These are phyloP conservation scores for Nosema muscidifuracis DNA, from an alignment of 371 early-diverging fungal genomes.

Conservation along the genomic window DNA sequence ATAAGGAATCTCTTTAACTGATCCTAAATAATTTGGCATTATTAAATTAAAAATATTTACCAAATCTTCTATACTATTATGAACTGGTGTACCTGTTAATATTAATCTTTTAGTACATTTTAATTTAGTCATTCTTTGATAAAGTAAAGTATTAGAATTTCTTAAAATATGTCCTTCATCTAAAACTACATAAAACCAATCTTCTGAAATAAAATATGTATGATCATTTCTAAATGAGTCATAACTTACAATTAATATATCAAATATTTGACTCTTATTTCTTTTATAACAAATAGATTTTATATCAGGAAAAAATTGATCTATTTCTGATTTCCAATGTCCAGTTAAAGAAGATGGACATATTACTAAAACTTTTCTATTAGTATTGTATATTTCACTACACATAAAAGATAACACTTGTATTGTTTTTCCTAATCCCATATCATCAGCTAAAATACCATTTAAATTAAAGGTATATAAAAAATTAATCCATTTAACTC, in stretches of 20 bases:
- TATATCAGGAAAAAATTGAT: constrained; percentile 42
- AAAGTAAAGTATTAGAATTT: constrained; percentile 84
- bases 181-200: constrained; percentile 87
- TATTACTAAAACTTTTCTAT: constrained; percentile 75
- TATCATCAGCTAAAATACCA: constrained; percentile 65
- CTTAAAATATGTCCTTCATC: constrained; percentile 99
- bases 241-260: constrained; percentile 75
- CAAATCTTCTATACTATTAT: constrained; percentile 72
- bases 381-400: constrained; percentile 36
- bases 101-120: constrained; percentile 72
- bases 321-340: constrained; percentile 92
- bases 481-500: constrained; percentile 61
- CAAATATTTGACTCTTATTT: constrained; percentile 1
- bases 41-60: constrained; percentile 75
- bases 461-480: constrained; percentile 54
- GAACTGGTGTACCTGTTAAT: constrained; percentile 95
- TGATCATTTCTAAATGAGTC: constrained; percentile 89
- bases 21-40: constrained; percentile 74
- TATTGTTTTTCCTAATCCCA: constrained; percentile 94
- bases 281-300: constrained; percentile 11
- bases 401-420: constrained; percentile 65
- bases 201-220: constrained; percentile 67
- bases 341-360: constrained; percentile 89
- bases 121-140: constrained; percentile 74
- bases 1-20: constrained; percentile 56